Conservation (phyloP, 192 early-diverging fungal genomes). For the Physocladia obscura region DNA sequence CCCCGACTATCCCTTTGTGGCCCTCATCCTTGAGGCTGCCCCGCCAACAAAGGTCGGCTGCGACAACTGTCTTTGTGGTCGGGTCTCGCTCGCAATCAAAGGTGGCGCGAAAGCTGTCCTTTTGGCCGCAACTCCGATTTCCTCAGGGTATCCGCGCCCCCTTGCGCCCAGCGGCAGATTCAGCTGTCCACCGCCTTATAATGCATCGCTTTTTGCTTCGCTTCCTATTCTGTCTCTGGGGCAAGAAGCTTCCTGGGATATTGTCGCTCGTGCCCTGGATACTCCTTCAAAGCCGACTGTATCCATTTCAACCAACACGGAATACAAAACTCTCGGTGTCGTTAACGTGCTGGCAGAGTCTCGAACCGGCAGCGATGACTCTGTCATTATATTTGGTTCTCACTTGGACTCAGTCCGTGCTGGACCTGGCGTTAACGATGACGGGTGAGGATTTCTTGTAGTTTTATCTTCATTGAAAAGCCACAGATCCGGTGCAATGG, state of each 20-base stretch:
- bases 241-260: constrained; percentile 4
- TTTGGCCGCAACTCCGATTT: background rate
- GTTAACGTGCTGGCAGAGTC: constrained; percentile 36
- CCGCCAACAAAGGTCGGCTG: background rate
- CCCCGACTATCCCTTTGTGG: constrained; percentile 3
- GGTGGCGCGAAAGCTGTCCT: constrained; percentile 8
- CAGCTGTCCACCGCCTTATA: background rate
- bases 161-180: constrained; percentile 8
- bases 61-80: constrained; percentile 3
- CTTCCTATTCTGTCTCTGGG: constrained; percentile 8
- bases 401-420: constrained; percentile 43
- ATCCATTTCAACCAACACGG: background rate
- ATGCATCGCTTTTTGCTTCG: background rate
- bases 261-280: background rate
- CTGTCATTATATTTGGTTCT: constrained; percentile 11
- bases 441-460: no score
- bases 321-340: background rate
- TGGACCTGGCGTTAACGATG: constrained; percentile 55
- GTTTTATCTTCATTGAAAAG: no score
- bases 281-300: background rate
- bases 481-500: constrained; percentile 39
- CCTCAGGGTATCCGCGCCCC: constrained; percentile 13
- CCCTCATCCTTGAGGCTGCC: background rate
- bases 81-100: constrained; percentile 13
- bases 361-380: background rate